These are phyloP conservation scores for Coniochaeta sp. DNA, from an alignment of 2,329 filamentous ascomycete genomes.

Conservation along the genomic window DNA sequence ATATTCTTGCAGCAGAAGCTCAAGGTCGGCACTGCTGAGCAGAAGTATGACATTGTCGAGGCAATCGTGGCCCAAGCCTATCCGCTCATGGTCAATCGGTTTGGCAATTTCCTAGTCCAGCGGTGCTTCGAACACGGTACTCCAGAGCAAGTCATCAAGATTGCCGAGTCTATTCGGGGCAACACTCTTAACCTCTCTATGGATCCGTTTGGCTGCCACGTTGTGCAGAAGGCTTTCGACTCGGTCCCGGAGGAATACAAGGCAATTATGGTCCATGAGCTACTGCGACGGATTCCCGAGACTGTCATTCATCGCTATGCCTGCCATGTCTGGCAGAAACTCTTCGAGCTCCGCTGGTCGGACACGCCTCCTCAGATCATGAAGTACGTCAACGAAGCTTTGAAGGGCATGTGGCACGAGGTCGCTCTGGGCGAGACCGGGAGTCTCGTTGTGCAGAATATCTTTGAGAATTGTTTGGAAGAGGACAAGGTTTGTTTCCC, in stretches of 20 bases:
- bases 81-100: slow-evolving; percentile 94
- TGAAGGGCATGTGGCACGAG: slow-evolving; percentile 97
- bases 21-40: slow-evolving; percentile 88
- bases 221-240: slow-evolving; percentile 97
- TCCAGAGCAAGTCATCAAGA: slow-evolving; percentile 87
- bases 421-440: slow-evolving; percentile 95
- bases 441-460: slow-evolving; percentile 97
- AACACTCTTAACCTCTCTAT: slow-evolving; percentile 93
- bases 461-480: slow-evolving; percentile 98
- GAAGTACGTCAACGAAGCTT: slow-evolving; percentile 93
- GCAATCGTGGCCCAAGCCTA: slow-evolving; percentile 94
- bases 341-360: slow-evolving; percentile 95
- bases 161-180: slow-evolving; percentile 87
- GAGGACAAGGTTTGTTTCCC: slow-evolving; percentile 81
- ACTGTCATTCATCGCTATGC: slow-evolving; percentile 98
- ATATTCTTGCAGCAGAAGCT: slow-evolving; percentile 99
- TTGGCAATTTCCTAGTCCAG: slow-evolving; percentile 97
- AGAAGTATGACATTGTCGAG: slow-evolving; percentile 96
- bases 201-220: slow-evolving; percentile 97
- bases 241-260: slow-evolving; percentile 97
- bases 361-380: slow-evolving; percentile 95
- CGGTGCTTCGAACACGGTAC: slow-evolving; percentile 98
- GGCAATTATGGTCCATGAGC: slow-evolving; percentile 96
- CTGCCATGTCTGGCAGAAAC: slow-evolving; percentile 98
- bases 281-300: slow-evolving; percentile 90